Percentiles rank a stretch among this genome's conserved stretches.
These are phyloP conservation scores for Casuarina glauca DNA, from an alignment of 306 rosid genomes.

Conservation along the genomic window DNA sequence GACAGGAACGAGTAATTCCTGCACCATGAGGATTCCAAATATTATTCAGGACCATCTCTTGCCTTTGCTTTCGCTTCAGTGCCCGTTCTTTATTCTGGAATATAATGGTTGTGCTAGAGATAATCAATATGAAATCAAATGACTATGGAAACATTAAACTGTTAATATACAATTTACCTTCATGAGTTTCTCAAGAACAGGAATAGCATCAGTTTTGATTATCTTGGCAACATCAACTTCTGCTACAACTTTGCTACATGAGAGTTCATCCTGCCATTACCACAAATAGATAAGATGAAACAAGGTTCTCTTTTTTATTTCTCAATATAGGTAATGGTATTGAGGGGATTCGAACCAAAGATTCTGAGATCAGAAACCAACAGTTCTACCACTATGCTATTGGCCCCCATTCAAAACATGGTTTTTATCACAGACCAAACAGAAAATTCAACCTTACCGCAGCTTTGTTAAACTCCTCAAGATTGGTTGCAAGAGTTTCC, in stretches of 20 bases:
- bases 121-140: slow-evolving; percentile 7
- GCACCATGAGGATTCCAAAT: slow-evolving; percentile 27
- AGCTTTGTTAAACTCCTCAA: slow-evolving; percentile 63
- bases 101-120: slow-evolving; percentile 3
- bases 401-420: neutral
- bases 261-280: slow-evolving; percentile 63
- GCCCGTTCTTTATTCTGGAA: slow-evolving; percentile 64
- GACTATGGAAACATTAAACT: slow-evolving; percentile 16
- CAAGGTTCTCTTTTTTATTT: neutral
- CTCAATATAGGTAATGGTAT: too few species aligned
- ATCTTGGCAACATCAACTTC: slow-evolving; percentile 50
- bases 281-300: slow-evolving; percentile 26
- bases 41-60: slow-evolving; percentile 43
- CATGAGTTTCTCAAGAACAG: slow-evolving; percentile 62
- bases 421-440: slow-evolving; percentile 6
- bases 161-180: slow-evolving; percentile 42
- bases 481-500: slow-evolving; percentile 85
- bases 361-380: too few species aligned
- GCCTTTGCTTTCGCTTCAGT: slow-evolving; percentile 50
- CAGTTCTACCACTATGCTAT: too few species aligned
- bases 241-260: slow-evolving; percentile 47
- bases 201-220: slow-evolving; percentile 66
- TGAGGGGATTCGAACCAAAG: too few species aligned
- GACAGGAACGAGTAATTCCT: slow-evolving; percentile 66
- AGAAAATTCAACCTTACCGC: slow-evolving; percentile 47